Percentiles rank a stretch among this genome's conserved stretches.
Conservation (phyloP, 345 rosid genomes). For the Sisymbrium irio region DNA sequence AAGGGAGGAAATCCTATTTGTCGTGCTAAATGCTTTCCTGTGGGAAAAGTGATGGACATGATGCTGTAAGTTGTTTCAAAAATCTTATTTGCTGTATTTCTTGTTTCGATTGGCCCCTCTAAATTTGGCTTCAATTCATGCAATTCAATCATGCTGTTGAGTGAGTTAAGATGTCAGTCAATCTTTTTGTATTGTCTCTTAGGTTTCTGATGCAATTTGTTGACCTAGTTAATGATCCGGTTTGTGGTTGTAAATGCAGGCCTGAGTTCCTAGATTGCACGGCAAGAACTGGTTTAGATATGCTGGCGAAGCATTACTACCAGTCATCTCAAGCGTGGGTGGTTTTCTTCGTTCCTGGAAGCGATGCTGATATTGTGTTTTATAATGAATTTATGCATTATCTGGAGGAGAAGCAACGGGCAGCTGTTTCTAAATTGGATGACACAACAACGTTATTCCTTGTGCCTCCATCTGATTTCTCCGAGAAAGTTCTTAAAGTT, state of each 20-base stretch:
- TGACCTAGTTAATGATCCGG: background rate
- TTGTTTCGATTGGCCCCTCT: background rate
- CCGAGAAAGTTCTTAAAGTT: slow-evolving; percentile 84
- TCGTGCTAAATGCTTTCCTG: slow-evolving; percentile 90
- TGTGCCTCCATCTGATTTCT: slow-evolving; percentile 95
- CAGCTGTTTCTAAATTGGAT: slow-evolving; percentile 92
- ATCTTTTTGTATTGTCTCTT: background rate
- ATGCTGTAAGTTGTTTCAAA: slow-evolving; percentile 56
- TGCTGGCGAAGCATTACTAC: slow-evolving; percentile 92
- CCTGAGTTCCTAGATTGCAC: slow-evolving; percentile 95
- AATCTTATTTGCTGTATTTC: background rate
- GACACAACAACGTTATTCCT: slow-evolving; percentile 88
- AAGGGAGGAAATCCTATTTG: slow-evolving; percentile 94
- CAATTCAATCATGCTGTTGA: background rate
- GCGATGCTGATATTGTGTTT: slow-evolving; percentile 79
- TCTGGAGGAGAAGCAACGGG: slow-evolving; percentile 90
- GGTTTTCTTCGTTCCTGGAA: slow-evolving; percentile 87
- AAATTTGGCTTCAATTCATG: background rate
- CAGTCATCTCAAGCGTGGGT: slow-evolving; percentile 95
- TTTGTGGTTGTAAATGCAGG: slow-evolving; percentile 43
- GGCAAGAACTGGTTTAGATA: slow-evolving; percentile 90
- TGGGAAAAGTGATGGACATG: slow-evolving; percentile 78
- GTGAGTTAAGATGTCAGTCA: background rate
- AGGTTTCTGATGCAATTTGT: background rate
- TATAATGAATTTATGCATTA: slow-evolving; percentile 94